phyloP scores from a whole-genome alignment of 2,329 filamentous ascomycete species.

The Mycosphaerelloides madeirae region DNA sequence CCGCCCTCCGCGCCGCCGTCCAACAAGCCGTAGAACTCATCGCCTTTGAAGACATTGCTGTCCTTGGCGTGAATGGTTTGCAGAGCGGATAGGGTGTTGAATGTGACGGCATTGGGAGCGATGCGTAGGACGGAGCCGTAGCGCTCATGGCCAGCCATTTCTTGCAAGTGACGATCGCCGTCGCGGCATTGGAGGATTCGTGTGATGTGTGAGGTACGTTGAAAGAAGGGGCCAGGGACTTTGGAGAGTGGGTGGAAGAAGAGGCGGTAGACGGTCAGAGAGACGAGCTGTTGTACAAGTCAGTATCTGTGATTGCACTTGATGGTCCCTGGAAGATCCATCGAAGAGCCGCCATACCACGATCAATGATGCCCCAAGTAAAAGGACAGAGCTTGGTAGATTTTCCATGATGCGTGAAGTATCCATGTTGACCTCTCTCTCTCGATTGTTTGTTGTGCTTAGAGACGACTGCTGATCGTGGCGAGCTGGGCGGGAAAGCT shows the following conservation, averaged over 20 bases:
- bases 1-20: conserved; percentile 1
- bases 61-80: not conserved
- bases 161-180: conserved; percentile 1
- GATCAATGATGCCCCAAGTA: too few relatives aligned
- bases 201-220: not conserved
- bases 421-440: too few relatives aligned
- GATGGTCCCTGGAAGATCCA: too few relatives aligned
- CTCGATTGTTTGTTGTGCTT: too few relatives aligned
- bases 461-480: too few relatives aligned
- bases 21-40: conserved; percentile 1
- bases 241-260: not conserved
- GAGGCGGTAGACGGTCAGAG: not conserved
- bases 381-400: too few relatives aligned
- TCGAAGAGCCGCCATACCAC: too few relatives aligned
- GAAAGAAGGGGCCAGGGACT: not conserved
- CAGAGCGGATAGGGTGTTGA: not conserved
- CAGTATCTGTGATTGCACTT: too few relatives aligned
- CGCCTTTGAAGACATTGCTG: conserved; percentile 1
- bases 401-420: too few relatives aligned
- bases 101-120: not conserved
- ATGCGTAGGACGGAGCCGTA: not conserved
- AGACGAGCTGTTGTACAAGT: too few relatives aligned
- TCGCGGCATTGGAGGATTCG: not conserved
- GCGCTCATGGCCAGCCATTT: not conserved
- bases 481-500: too few relatives aligned